Evolutionary conservation across 1,284 basidiomycete genomes (phyloP), one percentile per base, ranked within the genome.

Genomic region (Vanrija humicola): DNA sequence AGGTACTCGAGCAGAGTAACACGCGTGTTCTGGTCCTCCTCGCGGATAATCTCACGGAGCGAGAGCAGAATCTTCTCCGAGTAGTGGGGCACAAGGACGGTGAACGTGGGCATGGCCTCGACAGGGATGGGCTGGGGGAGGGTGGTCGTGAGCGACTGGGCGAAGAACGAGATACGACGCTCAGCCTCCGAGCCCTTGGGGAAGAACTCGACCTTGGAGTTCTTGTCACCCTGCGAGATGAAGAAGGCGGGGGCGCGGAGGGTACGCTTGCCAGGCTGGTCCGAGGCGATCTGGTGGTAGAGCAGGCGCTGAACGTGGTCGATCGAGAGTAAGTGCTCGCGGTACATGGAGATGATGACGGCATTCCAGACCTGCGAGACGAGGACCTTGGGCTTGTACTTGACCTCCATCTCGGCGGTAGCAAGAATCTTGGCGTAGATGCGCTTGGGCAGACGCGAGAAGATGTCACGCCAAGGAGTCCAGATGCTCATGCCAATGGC

Each of bases 301-400:
- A 96, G 82, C 8, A 96, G 79, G 70, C 91, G 91, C 78, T 95
- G 91, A 38, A 96, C 91, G 70, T 96, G 91, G 64, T 94, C 90
- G 72, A 95, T 95, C 48, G 91, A 95, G 40, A 96, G 79, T n/a
- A 96, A 74, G 74, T 96, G 93, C 75, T 96, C 93, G 68, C 93
- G 87, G 77, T 96, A 97, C 93, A 97, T 97, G n/a, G 92, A 96
- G 64, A 97, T 96, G 78, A 97, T 95, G 77, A 97, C 86, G 39
- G 93, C 92, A 73, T 97, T 97, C 93, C 93, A 96, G 58, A 96
- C 90, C 77, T 97, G 93, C 21, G 91, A 95, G 38, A 97, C 93
- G 38, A 97, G 82, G 34, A 97, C 92, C 86, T 96, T 97, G 43
- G 93, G 93, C 78, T 96, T 96, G 79, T 97, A 96, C 78, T 91